Percentiles rank a stretch among this genome's conserved stretches.
Conservation (phyloP, 2,329 filamentous ascomycete genomes). For the Cladosporium sp. region DNA sequence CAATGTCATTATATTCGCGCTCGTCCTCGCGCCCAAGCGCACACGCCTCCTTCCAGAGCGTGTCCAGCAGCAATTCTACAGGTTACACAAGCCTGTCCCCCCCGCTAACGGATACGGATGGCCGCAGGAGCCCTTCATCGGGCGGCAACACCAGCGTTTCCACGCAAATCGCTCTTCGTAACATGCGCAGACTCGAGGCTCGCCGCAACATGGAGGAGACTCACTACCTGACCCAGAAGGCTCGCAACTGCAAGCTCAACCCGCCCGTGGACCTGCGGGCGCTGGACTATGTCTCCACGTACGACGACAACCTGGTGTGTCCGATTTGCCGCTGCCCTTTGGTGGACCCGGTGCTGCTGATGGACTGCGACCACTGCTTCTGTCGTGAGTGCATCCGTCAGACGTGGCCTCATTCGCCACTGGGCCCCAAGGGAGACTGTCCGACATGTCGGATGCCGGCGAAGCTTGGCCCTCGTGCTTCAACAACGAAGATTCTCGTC, state of each 20-base stretch:
- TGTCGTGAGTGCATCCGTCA: slow-evolving; percentile 59
- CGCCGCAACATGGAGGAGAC: slow-evolving; percentile 35
- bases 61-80: slow-evolving; percentile 12
- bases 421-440: slow-evolving; percentile 45
- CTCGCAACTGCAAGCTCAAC: slow-evolving; percentile 30
- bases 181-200: slow-evolving; percentile 32
- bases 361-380: slow-evolving; percentile 65
- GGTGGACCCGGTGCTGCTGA: slow-evolving; percentile 55
- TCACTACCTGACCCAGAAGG: slow-evolving; percentile 32
- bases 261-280: slow-evolving; percentile 54
- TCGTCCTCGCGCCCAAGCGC: slow-evolving; percentile 10
- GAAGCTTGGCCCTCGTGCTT: slow-evolving; percentile 39
- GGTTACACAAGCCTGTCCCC: slow-evolving; percentile 13
- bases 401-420: slow-evolving; percentile 43
- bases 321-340: slow-evolving; percentile 65
- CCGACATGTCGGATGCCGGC: slow-evolving; percentile 56
- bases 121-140: slow-evolving; percentile 12
- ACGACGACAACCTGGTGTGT: slow-evolving; percentile 63
- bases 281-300: slow-evolving; percentile 58
- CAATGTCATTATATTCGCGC: slow-evolving; percentile 4
- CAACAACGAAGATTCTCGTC: slow-evolving; percentile 54
- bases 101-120: background rate
- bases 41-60: slow-evolving; percentile 8
- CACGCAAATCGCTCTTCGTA: slow-evolving; percentile 16
- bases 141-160: slow-evolving; percentile 8